Conservation (phyloP, 345 rosid genomes). For the Physaria fendleri region DNA sequence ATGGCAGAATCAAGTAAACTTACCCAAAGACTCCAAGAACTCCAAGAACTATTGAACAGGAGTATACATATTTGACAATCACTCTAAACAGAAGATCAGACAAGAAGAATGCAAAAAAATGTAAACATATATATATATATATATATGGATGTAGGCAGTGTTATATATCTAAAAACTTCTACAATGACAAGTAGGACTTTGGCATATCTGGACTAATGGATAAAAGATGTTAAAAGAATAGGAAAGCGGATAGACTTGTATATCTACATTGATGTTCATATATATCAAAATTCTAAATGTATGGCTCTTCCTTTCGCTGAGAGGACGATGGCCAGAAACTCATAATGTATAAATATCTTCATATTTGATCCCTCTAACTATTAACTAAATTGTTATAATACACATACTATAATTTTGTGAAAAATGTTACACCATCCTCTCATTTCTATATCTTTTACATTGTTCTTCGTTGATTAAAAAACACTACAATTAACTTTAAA, state of each 20-base stretch:
- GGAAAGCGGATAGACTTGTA: conserved; percentile 13
- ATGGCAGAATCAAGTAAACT: too few species aligned
- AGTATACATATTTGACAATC: too few species aligned
- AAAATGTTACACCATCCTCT: background rate
- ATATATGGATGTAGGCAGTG: background rate
- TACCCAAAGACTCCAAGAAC: too few species aligned
- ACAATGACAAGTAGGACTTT: background rate
- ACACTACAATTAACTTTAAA: background rate
- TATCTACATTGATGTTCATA: background rate
- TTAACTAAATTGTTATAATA: background rate
- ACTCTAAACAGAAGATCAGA: too few species aligned
- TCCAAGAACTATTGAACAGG: too few species aligned
- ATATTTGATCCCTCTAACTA: background rate
- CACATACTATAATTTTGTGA: background rate
- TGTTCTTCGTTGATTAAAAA: background rate
- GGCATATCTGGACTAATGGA: conserved; percentile 11
- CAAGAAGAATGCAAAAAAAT: too few species aligned
- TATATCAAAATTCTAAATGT: background rate
- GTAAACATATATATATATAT: too few species aligned
- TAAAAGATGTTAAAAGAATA: background rate
- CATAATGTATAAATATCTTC: background rate
- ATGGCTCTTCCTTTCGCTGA: conserved; percentile 23
- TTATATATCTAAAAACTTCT: background rate
- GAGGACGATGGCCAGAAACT: conserved; percentile 8
- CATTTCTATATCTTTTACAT: background rate